A percentile compares a stretch with the other conserved stretches of the same genome.
Conservation (phyloP, 176 grass and related monocot genomes). For the Ensete glaucum region DNA sequence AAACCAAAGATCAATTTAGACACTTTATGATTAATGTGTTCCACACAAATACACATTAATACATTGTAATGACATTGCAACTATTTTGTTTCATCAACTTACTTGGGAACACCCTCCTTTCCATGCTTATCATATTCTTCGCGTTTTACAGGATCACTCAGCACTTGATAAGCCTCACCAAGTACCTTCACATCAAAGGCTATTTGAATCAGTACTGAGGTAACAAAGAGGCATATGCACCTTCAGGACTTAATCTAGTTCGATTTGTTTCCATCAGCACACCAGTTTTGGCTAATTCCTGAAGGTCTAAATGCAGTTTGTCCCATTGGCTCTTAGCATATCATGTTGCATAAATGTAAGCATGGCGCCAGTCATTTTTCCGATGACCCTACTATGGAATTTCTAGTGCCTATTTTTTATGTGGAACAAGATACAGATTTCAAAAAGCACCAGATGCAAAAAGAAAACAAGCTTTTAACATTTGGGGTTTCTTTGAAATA, state of each 20-base stretch:
- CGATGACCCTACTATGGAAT: no score
- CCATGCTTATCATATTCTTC: constrained; percentile 71
- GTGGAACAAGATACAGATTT: no score
- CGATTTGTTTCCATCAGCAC: not conserved
- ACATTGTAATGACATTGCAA: not conserved
- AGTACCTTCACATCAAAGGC: constrained; percentile 43
- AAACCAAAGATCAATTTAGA: not conserved
- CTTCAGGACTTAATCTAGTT: not conserved
- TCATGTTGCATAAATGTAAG: no score
- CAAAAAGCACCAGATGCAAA: no score
- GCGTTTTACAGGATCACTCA: constrained; percentile 73
- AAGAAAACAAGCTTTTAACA: no score
- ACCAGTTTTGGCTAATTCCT: not conserved
- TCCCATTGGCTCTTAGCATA: no score
- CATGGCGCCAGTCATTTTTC: no score
- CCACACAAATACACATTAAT: not conserved
- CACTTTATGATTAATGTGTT: not conserved
- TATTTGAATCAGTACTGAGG: constrained; percentile 7
- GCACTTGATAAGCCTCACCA: constrained; percentile 91
- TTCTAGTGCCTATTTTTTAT: no score
- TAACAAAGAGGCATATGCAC: not conserved
- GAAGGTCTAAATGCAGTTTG: no score
- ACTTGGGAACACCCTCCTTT: constrained; percentile 76
- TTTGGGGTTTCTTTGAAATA: no score
- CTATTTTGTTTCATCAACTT: constrained; percentile 21